Conservation (phyloP, 345 rosid species). For the Citropsis articulata region DNA sequence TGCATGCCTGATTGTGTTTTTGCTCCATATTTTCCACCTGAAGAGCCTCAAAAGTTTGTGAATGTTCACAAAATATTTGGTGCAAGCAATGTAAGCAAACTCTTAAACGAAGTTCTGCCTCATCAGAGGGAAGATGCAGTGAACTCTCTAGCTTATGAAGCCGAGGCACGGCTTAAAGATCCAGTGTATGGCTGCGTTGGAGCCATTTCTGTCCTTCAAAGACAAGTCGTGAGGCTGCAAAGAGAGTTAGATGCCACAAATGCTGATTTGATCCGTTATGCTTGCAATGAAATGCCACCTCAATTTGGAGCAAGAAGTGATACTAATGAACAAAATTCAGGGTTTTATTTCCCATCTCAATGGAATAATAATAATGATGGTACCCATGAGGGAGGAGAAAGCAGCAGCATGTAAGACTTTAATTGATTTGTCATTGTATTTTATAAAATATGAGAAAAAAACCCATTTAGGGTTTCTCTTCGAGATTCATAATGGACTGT, state of each 20-base stretch:
- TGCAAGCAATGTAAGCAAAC: constrained; percentile 62
- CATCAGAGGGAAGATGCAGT: constrained; percentile 65
- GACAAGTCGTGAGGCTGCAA: constrained; percentile 49
- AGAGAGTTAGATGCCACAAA: constrained; percentile 54
- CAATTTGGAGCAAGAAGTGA: constrained; percentile 25
- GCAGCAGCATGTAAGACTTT: constrained; percentile 24
- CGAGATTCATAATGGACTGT: constrained; percentile 6
- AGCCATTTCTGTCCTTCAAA: constrained; percentile 55
- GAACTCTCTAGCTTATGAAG: constrained; percentile 61
- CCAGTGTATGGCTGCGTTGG: constrained; percentile 68
- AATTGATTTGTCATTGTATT: not conserved
- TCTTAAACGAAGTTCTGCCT: constrained; percentile 50
- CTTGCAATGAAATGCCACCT: constrained; percentile 23
- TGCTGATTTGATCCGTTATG: constrained; percentile 42
- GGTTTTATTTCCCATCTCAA: constrained; percentile 23
- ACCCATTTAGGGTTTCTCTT: constrained; percentile 31
- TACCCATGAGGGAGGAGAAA: constrained; percentile 19
- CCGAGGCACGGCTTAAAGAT: constrained; percentile 56
- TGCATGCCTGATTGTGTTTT: constrained; percentile 55
- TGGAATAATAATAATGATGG: constrained; percentile 26
- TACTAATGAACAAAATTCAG: constrained; percentile 20
- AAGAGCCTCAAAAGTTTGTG: constrained; percentile 62
- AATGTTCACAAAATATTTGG: constrained; percentile 63
- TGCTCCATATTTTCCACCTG: constrained; percentile 67
- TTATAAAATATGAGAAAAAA: not conserved